A percentile compares a stretch with the other conserved stretches of the same genome.
Conservation (phyloP, 768 basidiomycete genomes). For the Rhodotorula taiwanensis region DNA sequence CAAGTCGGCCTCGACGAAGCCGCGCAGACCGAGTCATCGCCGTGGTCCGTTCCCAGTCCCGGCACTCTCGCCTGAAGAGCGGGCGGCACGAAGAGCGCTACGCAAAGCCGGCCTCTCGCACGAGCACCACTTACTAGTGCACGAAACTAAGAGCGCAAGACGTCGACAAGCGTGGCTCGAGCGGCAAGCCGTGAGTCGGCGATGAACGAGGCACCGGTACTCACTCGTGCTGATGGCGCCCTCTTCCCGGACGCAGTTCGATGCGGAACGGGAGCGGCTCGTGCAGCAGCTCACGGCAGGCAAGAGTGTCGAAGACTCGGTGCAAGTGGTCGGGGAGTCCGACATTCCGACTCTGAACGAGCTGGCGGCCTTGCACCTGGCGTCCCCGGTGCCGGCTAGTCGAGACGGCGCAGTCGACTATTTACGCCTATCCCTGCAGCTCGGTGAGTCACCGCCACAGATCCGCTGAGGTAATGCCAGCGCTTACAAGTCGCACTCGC, state of each 20-base stretch:
- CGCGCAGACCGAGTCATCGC: no score
- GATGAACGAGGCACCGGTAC: no score
- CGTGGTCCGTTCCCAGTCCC: conserved; percentile 7
- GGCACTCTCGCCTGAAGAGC: neutral
- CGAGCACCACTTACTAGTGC: neutral
- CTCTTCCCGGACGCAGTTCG: neutral
- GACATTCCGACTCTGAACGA: conserved; percentile 1
- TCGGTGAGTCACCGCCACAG: neutral
- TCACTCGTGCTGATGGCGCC: neutral
- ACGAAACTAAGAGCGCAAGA: conserved; percentile 2
- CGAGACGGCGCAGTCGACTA: neutral
- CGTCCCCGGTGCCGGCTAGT: neutral
- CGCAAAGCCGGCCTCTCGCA: neutral
- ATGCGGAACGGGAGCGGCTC: neutral
- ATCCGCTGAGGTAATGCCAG: neutral
- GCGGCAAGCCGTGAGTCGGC: neutral
- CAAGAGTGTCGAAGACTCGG: no score
- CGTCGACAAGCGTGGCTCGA: conserved; percentile 2
- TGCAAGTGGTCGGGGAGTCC: neutral
- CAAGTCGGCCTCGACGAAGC: no score
- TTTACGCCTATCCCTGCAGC: neutral
- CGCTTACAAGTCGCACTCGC: neutral
- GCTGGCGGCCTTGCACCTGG: neutral
- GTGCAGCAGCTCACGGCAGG: neutral
- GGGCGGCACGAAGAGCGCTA: neutral